These are phyloP conservation scores for Aspergillus sergii DNA, from an alignment of 2,329 filamentous ascomycete genomes.

Conservation along the genomic window DNA sequence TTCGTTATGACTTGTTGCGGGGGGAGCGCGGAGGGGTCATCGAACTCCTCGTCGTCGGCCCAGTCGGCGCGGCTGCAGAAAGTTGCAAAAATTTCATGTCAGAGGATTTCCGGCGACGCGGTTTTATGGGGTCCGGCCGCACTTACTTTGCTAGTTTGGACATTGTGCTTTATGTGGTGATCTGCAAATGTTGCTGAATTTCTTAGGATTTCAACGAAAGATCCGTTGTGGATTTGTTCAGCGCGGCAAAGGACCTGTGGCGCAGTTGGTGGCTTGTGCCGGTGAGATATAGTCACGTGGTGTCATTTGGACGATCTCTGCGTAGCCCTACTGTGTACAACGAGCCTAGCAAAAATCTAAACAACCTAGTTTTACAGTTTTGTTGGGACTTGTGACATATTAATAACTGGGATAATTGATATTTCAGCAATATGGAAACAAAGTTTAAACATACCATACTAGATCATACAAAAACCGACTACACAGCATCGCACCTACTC, in stretches of 20 bases:
- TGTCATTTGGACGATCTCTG: background rate
- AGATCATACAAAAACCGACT: background rate
- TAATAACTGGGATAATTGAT: too few species aligned
- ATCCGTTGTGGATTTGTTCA: slow-evolving; percentile 48
- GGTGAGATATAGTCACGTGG: slow-evolving; percentile 21
- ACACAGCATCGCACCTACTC: background rate
- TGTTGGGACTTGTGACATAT: background rate
- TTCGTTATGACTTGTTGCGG: slow-evolving; percentile 87
- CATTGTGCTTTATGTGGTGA: slow-evolving; percentile 41
- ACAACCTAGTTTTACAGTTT: background rate
- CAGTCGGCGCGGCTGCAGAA: slow-evolving; percentile 70
- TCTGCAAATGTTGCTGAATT: slow-evolving; percentile 34
- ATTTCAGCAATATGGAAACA: background rate
- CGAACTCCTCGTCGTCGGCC: slow-evolving; percentile 89
- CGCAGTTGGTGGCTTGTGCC: slow-evolving; percentile 36
- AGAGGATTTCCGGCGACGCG: slow-evolving; percentile 10
- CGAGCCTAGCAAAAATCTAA: background rate
- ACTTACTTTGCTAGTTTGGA: slow-evolving; percentile 52
- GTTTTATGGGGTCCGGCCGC: slow-evolving; percentile 3
- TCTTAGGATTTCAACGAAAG: slow-evolving; percentile 43
- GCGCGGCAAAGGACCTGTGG: slow-evolving; percentile 36
- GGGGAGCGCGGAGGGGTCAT: slow-evolving; percentile 82
- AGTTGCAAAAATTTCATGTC: slow-evolving; percentile 19
- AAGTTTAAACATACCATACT: background rate
- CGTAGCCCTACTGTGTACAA: slow-evolving; percentile 1